Conservation (phyloP, 2,329 filamentous ascomycete genomes). For the Pseudogymnoascus sp. region DNA sequence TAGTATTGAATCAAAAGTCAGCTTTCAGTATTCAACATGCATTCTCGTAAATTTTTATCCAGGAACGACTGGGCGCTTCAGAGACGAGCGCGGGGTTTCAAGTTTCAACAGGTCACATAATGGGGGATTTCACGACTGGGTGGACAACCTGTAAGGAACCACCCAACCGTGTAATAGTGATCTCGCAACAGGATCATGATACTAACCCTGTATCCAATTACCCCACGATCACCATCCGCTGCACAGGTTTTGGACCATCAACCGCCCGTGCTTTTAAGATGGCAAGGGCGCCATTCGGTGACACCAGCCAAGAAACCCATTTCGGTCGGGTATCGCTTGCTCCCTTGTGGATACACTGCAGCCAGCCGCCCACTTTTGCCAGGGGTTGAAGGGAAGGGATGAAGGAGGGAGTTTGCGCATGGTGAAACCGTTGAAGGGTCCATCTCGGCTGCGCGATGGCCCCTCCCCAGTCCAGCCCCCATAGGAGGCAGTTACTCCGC, state of each 20-base stretch:
- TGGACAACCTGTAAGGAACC: too few species aligned
- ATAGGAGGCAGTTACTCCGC: background rate
- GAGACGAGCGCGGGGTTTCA: background rate
- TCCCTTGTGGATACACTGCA: conserved; percentile 6
- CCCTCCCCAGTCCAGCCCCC: background rate
- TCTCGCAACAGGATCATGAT: background rate
- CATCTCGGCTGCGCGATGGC: background rate
- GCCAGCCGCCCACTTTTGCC: conserved; percentile 1
- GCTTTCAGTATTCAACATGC: background rate
- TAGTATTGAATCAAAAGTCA: background rate
- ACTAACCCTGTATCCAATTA: background rate
- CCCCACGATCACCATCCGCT: background rate
- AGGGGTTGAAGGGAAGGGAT: background rate
- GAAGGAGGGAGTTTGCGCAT: background rate
- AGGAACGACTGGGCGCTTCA: background rate
- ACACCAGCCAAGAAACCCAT: background rate
- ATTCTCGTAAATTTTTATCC: background rate
- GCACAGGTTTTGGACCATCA: background rate
- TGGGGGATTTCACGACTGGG: background rate
- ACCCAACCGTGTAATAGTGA: background rate
- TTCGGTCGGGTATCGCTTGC: conserved; percentile 1
- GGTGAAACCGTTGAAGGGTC: background rate
- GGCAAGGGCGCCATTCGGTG: background rate
- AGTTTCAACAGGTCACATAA: background rate
- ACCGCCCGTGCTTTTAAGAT: background rate